Percentiles rank a stretch among this genome's conserved stretches.
Evolutionary conservation across 495 filamentous ascomycete genomes (phyloP).

Genomic region (Trichoderma virens): DNA sequence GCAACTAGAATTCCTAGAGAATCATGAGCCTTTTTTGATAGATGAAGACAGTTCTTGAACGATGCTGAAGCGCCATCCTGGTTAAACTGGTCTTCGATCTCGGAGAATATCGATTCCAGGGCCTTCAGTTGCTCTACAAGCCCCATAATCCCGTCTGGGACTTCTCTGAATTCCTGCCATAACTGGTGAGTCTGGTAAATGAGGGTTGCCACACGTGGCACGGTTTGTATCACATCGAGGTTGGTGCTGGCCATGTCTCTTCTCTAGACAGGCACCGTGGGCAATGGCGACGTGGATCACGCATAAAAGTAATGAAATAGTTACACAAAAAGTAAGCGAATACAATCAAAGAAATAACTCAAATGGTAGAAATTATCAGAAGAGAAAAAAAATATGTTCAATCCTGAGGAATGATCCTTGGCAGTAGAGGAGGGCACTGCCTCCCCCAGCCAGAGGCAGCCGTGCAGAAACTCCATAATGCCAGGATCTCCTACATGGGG

Average conservation of each 20-base stretch:
- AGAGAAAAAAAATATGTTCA: not conserved
- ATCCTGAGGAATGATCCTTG: not conserved
- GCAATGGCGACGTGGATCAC: not conserved
- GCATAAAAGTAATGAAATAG: not conserved
- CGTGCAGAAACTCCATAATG: not conserved
- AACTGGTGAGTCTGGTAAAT: conserved; percentile 1
- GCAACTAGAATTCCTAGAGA: not conserved
- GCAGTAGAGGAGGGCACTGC: not conserved
- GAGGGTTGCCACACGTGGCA: not conserved
- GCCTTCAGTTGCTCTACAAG: not conserved
- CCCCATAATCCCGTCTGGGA: not conserved
- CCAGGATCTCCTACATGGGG: not conserved
- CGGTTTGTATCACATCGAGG: not conserved
- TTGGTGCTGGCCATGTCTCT: conserved; percentile 3
- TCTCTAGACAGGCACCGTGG: not conserved
- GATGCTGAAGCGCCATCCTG: not conserved
- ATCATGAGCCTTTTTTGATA: not conserved
- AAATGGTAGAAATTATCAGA: not conserved
- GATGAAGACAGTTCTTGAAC: not conserved
- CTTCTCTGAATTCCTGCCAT: not conserved
- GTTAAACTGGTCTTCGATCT: conserved; percentile 1
- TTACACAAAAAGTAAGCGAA: not conserved
- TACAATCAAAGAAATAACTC: not conserved
- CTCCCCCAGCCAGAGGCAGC: not conserved
- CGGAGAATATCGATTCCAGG: not conserved